A percentile compares a stretch with the other conserved stretches of the same genome.
phyloP scores from a whole-genome alignment of 148 eudicot species.

The Chenopodium album region DNA sequence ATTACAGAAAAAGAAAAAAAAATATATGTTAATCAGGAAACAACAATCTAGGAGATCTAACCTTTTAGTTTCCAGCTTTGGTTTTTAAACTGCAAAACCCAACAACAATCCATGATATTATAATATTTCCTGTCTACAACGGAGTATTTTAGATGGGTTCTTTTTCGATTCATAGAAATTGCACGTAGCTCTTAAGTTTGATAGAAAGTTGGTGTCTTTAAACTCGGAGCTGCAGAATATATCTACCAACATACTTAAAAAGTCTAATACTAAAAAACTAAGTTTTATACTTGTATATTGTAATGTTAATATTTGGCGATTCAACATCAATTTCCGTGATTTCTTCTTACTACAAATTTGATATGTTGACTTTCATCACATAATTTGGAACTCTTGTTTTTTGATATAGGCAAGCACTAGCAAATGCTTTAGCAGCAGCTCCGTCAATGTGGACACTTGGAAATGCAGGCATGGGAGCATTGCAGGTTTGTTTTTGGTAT shows the following conservation, averaged over 20 bases:
- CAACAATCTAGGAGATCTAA: neutral
- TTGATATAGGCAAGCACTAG: constrained; percentile 72
- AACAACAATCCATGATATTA: no score
- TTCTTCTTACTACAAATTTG: neutral
- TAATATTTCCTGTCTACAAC: no score
- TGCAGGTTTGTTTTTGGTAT: constrained; percentile 56
- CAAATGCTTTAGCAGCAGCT: constrained; percentile 89
- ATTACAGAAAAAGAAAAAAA: no score
- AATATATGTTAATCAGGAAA: neutral
- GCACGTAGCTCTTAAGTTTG: neutral
- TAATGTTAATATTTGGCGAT: neutral
- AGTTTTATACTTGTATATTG: neutral
- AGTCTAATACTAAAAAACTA: neutral
- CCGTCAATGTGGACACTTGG: constrained; percentile 99
- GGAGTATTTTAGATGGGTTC: no score
- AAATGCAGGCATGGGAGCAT: constrained; percentile 99
- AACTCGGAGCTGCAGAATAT: neutral
- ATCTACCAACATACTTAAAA: neutral
- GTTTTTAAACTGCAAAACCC: neutral
- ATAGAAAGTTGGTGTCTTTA: neutral
- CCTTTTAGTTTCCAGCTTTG: neutral
- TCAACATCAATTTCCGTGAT: neutral
- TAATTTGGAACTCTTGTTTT: neutral
- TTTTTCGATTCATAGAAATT: neutral
- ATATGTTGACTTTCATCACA: neutral